These are phyloP conservation scores for Naganishia onofrii DNA, from an alignment of 768 basidiomycete genomes.

Conservation along the genomic window DNA sequence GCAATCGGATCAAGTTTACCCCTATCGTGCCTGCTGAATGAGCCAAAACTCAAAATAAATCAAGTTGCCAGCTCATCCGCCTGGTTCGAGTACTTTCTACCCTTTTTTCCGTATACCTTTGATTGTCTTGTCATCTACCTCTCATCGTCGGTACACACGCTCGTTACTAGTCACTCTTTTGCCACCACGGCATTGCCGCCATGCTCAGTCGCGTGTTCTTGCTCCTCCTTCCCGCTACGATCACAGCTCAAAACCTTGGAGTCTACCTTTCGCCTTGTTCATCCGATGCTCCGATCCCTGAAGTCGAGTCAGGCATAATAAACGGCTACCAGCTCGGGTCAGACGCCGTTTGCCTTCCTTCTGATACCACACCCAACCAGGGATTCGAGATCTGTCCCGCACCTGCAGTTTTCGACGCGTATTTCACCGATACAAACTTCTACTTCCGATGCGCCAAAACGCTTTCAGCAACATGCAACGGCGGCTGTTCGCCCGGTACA, in stretches of 20 bases:
- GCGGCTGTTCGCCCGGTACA: background rate
- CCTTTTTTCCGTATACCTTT: no score
- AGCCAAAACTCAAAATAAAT: no score
- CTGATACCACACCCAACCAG: background rate
- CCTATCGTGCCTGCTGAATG: no score
- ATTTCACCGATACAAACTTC: slow-evolving; percentile 6
- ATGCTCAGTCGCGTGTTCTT: background rate
- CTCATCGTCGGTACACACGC: background rate
- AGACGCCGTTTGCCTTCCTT: slow-evolving; percentile 8
- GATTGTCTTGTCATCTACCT: background rate
- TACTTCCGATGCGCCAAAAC: slow-evolving; percentile 1
- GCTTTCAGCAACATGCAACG: slow-evolving; percentile 3
- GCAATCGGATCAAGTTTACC: no score
- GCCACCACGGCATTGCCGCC: background rate
- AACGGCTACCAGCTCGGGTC: slow-evolving; percentile 1
- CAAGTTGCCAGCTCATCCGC: background rate
- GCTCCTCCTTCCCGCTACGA: background rate
- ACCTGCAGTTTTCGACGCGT: background rate
- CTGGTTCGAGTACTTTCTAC: no score
- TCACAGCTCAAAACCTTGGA: slow-evolving; percentile 13
- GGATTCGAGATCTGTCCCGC: slow-evolving; percentile 8
- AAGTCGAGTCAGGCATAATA: background rate
- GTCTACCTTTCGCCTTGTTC: slow-evolving; percentile 8
- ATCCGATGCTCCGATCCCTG: background rate
- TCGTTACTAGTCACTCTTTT: background rate